Percentiles rank a stretch among this genome's conserved stretches.
phyloP scores from a whole-genome alignment of 352 stramenopile species.

The Elongisporangium prolatum region DNA sequence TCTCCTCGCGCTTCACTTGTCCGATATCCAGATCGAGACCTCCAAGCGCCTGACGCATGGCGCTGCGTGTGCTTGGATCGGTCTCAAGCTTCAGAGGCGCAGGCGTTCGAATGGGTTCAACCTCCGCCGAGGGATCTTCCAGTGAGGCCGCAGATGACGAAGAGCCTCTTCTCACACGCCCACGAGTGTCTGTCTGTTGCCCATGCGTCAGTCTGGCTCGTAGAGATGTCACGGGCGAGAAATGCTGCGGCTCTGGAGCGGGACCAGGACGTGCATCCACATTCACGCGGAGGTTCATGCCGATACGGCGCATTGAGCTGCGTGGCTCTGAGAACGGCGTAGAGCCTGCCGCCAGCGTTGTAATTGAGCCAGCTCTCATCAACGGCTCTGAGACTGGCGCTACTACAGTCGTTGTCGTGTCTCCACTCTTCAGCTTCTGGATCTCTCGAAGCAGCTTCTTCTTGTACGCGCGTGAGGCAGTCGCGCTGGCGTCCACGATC shows the following conservation, averaged over 20 bases:
- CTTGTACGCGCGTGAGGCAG: slow-evolving; percentile 53
- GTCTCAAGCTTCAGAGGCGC: slow-evolving; percentile 3
- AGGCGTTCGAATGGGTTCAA: slow-evolving; percentile 2
- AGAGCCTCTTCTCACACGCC: slow-evolving; percentile 13
- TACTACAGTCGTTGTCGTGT: slow-evolving; percentile 8
- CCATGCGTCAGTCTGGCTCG: slow-evolving; percentile 28
- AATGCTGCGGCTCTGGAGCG: slow-evolving; percentile 10
- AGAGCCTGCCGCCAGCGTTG: slow-evolving; percentile 1
- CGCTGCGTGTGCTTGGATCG: slow-evolving; percentile 5
- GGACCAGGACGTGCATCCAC: slow-evolving; percentile 26
- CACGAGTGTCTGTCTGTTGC: slow-evolving; percentile 22
- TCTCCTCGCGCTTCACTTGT: slow-evolving; percentile 57
- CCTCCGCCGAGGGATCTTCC: not conserved
- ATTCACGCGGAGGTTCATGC: slow-evolving; percentile 54
- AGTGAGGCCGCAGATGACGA: not conserved
- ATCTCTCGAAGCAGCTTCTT: slow-evolving; percentile 78
- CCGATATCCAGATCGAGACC: slow-evolving; percentile 61
- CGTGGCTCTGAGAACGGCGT: not conserved
- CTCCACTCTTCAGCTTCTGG: slow-evolving; percentile 49
- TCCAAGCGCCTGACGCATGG: slow-evolving; percentile 31
- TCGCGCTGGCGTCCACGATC: slow-evolving; percentile 45
- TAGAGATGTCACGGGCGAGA: slow-evolving; percentile 38
- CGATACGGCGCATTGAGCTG: slow-evolving; percentile 32
- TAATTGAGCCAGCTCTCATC: slow-evolving; percentile 1
- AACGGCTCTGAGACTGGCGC: slow-evolving; percentile 1